phyloP scores from a whole-genome alignment of 306 rosid species.

The Vicia faba region DNA sequence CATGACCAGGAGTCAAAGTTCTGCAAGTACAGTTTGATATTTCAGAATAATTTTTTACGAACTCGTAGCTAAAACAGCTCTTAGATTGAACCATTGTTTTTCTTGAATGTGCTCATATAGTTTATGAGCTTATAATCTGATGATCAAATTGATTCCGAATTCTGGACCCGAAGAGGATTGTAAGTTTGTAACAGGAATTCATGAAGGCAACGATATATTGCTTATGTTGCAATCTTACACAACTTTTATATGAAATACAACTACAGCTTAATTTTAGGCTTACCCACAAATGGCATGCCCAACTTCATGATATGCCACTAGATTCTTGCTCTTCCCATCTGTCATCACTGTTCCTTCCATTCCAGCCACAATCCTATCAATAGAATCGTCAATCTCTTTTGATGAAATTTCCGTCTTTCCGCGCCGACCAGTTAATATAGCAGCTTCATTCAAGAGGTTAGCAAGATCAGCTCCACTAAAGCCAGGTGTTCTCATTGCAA shows the following conservation, averaged over 20 bases:
- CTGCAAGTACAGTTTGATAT: slow-evolving; percentile 49
- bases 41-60: slow-evolving; percentile 27
- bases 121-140: background rate
- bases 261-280: slow-evolving; percentile 34
- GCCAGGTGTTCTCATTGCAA: slow-evolving; percentile 99
- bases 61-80: slow-evolving; percentile 19
- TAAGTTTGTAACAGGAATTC: slow-evolving; percentile 12
- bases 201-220: slow-evolving; percentile 1
- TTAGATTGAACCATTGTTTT: slow-evolving; percentile 2
- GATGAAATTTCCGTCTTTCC: slow-evolving; percentile 86
- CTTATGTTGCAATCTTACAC: background rate
- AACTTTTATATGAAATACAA: slow-evolving; percentile 11
- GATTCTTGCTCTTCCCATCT: slow-evolving; percentile 96
- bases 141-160: background rate
- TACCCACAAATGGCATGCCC: slow-evolving; percentile 99
- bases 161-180: background rate
- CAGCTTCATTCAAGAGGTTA: slow-evolving; percentile 95
- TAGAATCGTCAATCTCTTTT: slow-evolving; percentile 95
- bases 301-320: slow-evolving; percentile 97
- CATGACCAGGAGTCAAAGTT: slow-evolving; percentile 98
- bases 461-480: slow-evolving; percentile 99
- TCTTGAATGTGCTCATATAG: background rate
- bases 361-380: slow-evolving; percentile 98
- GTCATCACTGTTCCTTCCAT: slow-evolving; percentile 99
- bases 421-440: slow-evolving; percentile 95